Percentiles rank a stretch among this genome's conserved stretches.
Conservation (phyloP, 2,329 filamentous ascomycete species). For the Penicillium digitatum region DNA sequence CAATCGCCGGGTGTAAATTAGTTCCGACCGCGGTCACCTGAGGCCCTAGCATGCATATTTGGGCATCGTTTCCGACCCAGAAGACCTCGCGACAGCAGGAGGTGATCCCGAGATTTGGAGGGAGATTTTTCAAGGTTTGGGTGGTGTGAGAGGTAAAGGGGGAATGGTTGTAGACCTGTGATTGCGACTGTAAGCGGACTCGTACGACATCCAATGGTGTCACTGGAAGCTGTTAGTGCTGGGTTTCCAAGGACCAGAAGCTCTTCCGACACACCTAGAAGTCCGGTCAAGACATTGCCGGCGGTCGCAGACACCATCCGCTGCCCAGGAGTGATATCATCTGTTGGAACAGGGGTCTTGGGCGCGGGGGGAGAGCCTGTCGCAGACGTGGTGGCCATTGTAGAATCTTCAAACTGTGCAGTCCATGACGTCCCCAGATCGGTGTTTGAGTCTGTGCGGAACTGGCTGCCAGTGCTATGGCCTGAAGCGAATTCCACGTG, state of each 20-base stretch:
- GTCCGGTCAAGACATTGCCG: slow-evolving; percentile 82
- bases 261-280: slow-evolving; percentile 63
- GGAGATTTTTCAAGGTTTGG: slow-evolving; percentile 61
- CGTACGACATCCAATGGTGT: slow-evolving; percentile 96
- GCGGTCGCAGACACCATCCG: slow-evolving; percentile 94
- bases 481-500: slow-evolving; percentile 12
- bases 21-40: slow-evolving; percentile 39
- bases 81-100: slow-evolving; percentile 96
- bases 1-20: slow-evolving; percentile 47
- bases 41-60: slow-evolving; percentile 69
- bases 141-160: slow-evolving; percentile 51
- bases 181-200: slow-evolving; percentile 87
- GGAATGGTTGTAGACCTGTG: slow-evolving; percentile 52
- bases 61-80: slow-evolving; percentile 81
- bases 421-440: slow-evolving; percentile 29
- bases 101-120: slow-evolving; percentile 83
- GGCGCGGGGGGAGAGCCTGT: slow-evolving; percentile 21
- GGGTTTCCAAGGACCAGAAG: neutral
- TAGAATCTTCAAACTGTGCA: slow-evolving; percentile 30
- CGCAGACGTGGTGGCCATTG: slow-evolving; percentile 33
- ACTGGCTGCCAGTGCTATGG: slow-evolving; percentile 4
- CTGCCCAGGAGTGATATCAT: slow-evolving; percentile 71
- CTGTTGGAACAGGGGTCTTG: slow-evolving; percentile 17
- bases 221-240: slow-evolving; percentile 52
- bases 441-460: slow-evolving; percentile 14